Evolutionary conservation across 129 eudicot genomes (phyloP).

Genomic region (Flaveria brownii): DNA sequence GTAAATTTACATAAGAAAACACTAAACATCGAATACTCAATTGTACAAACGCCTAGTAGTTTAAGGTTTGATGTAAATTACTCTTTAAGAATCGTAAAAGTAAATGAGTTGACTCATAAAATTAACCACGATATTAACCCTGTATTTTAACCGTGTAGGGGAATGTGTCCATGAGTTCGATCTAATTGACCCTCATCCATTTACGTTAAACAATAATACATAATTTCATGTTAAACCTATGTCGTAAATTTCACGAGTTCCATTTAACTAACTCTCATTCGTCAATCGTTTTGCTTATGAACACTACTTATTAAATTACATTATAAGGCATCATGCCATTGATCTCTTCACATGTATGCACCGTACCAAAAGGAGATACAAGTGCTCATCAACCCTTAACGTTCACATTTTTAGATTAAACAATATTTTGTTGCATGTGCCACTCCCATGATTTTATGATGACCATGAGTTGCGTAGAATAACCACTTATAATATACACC

Average conservation of each 20-base stretch:
- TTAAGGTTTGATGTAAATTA: background rate
- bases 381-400: background rate
- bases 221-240: too few relatives aligned
- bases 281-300: too few relatives aligned
- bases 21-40: too few relatives aligned
- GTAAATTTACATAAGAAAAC: too few relatives aligned
- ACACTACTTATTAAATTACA: background rate
- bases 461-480: conserved; percentile 15
- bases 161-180: too few relatives aligned
- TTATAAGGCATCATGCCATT: background rate
- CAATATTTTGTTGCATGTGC: conserved; percentile 5
- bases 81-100: background rate
- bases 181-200: too few relatives aligned
- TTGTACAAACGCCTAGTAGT: background rate
- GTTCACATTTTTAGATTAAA: background rate
- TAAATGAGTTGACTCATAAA: too few relatives aligned
- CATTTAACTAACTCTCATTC: too few relatives aligned
- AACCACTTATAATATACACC: background rate
- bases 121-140: too few relatives aligned
- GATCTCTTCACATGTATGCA: conserved; percentile 10
- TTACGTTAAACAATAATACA: too few relatives aligned
- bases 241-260: too few relatives aligned
- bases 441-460: conserved; percentile 14
- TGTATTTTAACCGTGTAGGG: too few relatives aligned
- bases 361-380: background rate